Evolutionary conservation across 2,329 filamentous ascomycete genomes (phyloP).

Genomic region (Monilinia fructicola): DNA sequence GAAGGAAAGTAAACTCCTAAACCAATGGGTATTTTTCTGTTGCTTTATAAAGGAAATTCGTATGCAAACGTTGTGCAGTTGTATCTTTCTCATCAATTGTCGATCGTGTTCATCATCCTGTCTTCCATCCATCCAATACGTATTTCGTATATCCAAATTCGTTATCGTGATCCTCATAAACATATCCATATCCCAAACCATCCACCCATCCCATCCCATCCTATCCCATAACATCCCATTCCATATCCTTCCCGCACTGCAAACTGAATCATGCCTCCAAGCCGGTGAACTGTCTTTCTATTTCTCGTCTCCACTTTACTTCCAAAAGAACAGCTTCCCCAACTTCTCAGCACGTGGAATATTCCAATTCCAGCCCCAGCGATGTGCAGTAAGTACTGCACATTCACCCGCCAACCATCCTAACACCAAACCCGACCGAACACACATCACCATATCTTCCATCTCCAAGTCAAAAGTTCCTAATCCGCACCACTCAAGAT

Average conservation of each 20-base stretch:
- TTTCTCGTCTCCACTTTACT: background rate
- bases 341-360: background rate
- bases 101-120: background rate
- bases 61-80: conserved; percentile 3
- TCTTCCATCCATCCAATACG: background rate
- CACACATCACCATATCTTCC: conserved; percentile 11
- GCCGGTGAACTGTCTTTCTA: background rate
- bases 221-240: too few species aligned
- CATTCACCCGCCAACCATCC: conserved; percentile 19
- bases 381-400: conserved; percentile 2
- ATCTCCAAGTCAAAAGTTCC: background rate
- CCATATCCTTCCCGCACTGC: background rate
- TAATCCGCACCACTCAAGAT: conserved; percentile 12
- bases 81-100: background rate
- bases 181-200: background rate
- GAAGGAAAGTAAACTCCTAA: conserved; percentile 10
- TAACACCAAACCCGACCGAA: conserved; percentile 9
- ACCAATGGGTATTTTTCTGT: conserved; percentile 20
- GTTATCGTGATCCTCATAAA: conserved; percentile 8
- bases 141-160: conserved; percentile 3
- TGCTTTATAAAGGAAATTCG: conserved; percentile 15
- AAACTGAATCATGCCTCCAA: conserved; percentile 3
- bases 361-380: conserved; percentile 1
- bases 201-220: background rate
- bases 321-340: conserved; percentile 6